Evolutionary conservation across 148 eudicot species (phyloP), one percentile per base, ranked within the genome.

Genomic region (Rhododendron mucronatum): DNA sequence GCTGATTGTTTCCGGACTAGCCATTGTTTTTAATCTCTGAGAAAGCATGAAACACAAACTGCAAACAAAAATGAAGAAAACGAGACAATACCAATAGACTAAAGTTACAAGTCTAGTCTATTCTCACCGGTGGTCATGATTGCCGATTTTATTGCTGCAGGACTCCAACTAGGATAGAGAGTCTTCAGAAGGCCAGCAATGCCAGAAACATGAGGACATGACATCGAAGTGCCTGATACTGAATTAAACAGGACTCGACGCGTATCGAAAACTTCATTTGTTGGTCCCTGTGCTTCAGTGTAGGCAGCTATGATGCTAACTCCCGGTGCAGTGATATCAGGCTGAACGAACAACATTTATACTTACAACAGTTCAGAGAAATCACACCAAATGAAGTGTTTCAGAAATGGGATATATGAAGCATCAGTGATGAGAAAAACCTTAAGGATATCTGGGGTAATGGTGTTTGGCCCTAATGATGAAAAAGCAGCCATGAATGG

Each of bases 401-500:
- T 18, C 69, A 63, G 53, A 67, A 57, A 59, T 14, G n/a, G 33
- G 15, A 47, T 2, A 37, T 57, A 23, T 16, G 59, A 74, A 81
- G 61, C 45, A 80, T 23, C 33, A 69, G 61, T 85, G 79, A 44
- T n/a, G 85, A 14, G 73, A 20, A 90, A 37, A 51, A 96, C 99
- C 97, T 96, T 96, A 44, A 96, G 93, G 87, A 96, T 91, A 84
- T 94, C 98, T 9, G 97, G 98, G 44, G 91, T 88, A 47, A 96
- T 50, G 28, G 88, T 83, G 78, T 90, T 96, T 4, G 99, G 99
- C 44, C 99, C 99, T 82, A 74, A 84, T 0, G 99, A 96, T 35
- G 99, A 96, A 82, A 96, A 96, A 65, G 99, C 96, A 30, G 99
- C 99, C 98, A 96, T 95, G 91, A 93, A 87, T 33, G 99, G 99